Evolutionary conservation across 768 basidiomycete species (phyloP), one percentile per base, ranked within the genome.

Genomic region (Ramaria sp.): DNA sequence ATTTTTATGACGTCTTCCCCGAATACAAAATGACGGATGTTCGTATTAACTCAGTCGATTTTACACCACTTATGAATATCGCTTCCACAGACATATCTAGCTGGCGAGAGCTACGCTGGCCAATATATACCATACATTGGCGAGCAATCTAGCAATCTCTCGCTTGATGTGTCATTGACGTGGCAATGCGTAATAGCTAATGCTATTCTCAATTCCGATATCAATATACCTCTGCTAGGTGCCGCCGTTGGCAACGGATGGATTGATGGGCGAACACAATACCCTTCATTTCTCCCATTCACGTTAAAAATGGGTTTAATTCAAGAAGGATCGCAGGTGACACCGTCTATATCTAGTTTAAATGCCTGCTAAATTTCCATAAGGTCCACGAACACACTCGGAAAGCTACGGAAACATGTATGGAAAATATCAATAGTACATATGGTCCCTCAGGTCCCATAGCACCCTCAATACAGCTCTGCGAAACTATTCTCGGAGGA

Each of bases 111-210:
- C 59, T 99, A 83, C 68, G 96, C 94, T 27, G 96, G 96, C 22
- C 94, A 98, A 72, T 98, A 88, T 74, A 95, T 99, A 64, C 96
- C 96, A 4, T 95, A 91, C 69, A 93, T 93, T 64, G 91, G 91
- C 86, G 63, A 61, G 73, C 66, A 24, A 24, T 22, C 10, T 58
- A 43, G n/a, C 34, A 31, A 46, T 12, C 39, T 41, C 60, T 27
- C 15, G 13, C 30, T 39, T 45, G 42, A 49, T 22, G 51, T 53
- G 20, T 49, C 10, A n/a, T 51, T 51, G 24, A 20, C n/a, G 19
- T 9, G 19, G 12, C 46, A 59, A 46, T 42, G 60, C 39, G 22
- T 33, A 59, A 20, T 59, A 93, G 93, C 91, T 64, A 79, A 92
- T 61, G 87, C 83, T 17, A 74, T 95, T 46, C 73, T 96, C 31